Evolutionary conservation across 345 rosid species (phyloP).

Genomic region (Corymbia maculata): DNA sequence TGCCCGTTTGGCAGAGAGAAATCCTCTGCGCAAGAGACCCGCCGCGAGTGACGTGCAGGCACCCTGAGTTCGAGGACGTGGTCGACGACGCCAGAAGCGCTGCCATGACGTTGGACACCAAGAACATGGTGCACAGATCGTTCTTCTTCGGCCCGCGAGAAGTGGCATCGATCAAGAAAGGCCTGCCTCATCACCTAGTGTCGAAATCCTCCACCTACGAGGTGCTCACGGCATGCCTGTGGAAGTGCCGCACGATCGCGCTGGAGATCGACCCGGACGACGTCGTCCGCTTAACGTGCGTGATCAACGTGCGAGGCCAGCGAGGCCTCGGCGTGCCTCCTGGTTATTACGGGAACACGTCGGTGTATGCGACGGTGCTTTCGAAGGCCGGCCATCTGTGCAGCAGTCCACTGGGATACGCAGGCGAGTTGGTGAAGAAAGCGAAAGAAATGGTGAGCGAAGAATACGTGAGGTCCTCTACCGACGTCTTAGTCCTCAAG

Average conservation of each 20-base stretch:
- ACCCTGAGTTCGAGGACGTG: background rate
- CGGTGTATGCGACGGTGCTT: background rate
- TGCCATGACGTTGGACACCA: background rate
- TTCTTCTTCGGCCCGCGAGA: background rate
- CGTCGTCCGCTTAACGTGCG: background rate
- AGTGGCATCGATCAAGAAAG: background rate
- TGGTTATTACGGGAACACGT: background rate
- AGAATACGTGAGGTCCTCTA: background rate
- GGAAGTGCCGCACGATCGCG: background rate
- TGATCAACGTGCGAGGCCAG: background rate
- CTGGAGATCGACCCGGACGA: background rate
- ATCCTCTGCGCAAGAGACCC: background rate
- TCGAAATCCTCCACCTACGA: background rate
- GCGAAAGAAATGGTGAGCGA: background rate
- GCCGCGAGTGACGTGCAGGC: background rate
- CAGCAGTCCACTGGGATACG: background rate
- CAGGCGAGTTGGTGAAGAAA: background rate
- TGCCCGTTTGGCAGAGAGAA: background rate
- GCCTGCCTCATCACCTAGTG: background rate
- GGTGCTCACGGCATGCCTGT: background rate
- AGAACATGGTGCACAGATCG: background rate
- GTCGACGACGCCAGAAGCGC: accelerated
- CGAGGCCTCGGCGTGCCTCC: background rate
- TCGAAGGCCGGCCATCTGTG: background rate
- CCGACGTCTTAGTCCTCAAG: background rate